phyloP scores from a whole-genome alignment of 2,329 filamentous ascomycete genomes.

The Penicillium sp. region DNA sequence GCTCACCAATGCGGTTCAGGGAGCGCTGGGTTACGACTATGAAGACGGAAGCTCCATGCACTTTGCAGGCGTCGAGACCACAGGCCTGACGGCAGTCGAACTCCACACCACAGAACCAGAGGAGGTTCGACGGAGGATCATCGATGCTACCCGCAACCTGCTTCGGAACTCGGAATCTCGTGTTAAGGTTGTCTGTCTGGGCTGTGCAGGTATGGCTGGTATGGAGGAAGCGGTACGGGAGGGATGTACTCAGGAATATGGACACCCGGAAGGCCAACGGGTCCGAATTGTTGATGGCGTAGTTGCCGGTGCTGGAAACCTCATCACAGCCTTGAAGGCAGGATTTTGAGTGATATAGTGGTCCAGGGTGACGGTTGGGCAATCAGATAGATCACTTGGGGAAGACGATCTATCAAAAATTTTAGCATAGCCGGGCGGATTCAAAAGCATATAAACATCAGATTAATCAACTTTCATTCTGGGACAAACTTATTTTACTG shows the following conservation, averaged over 20 bases:
- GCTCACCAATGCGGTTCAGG: conserved; percentile 62
- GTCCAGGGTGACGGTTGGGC: not conserved
- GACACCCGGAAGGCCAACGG: conserved; percentile 55
- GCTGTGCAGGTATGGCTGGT: conserved; percentile 88
- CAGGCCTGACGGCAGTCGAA: conserved; percentile 74
- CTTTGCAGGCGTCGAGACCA: conserved; percentile 80
- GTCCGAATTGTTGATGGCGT: conserved; percentile 74
- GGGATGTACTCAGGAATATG: conserved; percentile 64
- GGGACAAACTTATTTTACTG: not conserved
- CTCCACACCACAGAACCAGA: conserved; percentile 67
- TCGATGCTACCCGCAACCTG: conserved; percentile 66
- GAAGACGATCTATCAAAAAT: not conserved
- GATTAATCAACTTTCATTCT: not conserved
- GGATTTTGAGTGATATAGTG: conserved; percentile 26
- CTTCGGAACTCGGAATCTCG: conserved; percentile 50
- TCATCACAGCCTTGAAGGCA: conserved; percentile 39
- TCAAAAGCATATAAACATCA: not conserved
- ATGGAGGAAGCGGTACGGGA: conserved; percentile 73
- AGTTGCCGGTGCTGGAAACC: conserved; percentile 37
- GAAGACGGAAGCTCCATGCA: conserved; percentile 39
- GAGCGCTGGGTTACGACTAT: conserved; percentile 57
- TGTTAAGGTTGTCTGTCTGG: conserved; percentile 72
- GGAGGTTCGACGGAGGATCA: conserved; percentile 65
- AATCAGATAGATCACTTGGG: not conserved
- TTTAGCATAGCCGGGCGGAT: not conserved